Base-by-base conservation (phyloP, 164 flowering plant genomes). In the Tinospora cordifolia region DNA sequence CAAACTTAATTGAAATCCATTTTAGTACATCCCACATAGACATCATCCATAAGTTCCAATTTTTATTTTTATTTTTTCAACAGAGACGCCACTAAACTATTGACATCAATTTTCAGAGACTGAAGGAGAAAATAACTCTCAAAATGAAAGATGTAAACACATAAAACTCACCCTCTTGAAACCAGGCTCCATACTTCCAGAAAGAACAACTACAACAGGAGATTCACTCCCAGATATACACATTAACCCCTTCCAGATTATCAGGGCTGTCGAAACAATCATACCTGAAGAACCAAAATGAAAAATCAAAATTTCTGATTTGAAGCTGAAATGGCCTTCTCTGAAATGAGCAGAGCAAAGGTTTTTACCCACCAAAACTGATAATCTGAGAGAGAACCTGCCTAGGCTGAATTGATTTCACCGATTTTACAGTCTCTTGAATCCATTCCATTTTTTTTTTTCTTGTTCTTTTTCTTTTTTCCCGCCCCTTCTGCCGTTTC, bases 311-410 rank as follows among this genome's bases (percentile, higher is more conserved):
- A 6, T 14, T 9, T 7, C 47, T 44, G 47, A 11, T 44, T 44
- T 14, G 3, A 44, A 44, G 47, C 0, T 44, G 47, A 44, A 44
- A 44, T 44, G 14, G 8, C 3, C 8, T 11, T 11, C 46, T 25
- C 57, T 41, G 14, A 72, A 65, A 66, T 58, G 41, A 24, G 58
- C 34, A 68, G 24, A 59, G 66, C 46, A 36, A 67, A 67, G 69
- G 65, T 40, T 25, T 40, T 19, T 47, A 76, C 85, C 70, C 74
- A 91, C 96, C 98, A 7, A 92, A 86, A 69, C 86, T 87, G 78
- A 90, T 80, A 64, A 79, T 86, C 78, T 90, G 98, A 2, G 86
- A 75, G 70, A 92, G 82, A 65, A 86, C 71, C 76, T 87, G 93
- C 41, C 98, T 81, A 79, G 87, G 71, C 80, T 87, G 88, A 67